Base-by-base conservation (phyloP, 108 stramenopile species). In the Cyclotella choctawhatcheeana region DNA sequence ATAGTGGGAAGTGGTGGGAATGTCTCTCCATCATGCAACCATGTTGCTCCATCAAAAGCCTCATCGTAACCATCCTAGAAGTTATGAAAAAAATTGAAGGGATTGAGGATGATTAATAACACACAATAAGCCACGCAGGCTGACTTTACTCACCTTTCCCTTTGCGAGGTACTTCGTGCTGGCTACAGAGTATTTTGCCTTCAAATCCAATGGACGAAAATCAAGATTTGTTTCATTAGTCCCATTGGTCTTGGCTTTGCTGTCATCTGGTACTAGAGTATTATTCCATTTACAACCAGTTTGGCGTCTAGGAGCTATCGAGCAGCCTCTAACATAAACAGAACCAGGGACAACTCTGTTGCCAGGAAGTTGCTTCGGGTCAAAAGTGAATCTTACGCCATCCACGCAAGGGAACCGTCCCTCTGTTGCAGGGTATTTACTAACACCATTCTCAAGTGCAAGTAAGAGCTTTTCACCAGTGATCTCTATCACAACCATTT, bases 381-480 rank as follows among this genome's bases (percentile, higher is more conserved):
- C 86, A 56, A 82, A 83, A 14, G 67, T 51, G 53, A 87, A 87
- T 20, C 71, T 40, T 0, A 87, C 60, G 0, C 83, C 86, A 33
- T 78, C 69, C 20, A 86, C 44, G 20, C 64, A 48, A 2, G 45
- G 45, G 21, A 65, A 51, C 7, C 64, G 32, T 5, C 87, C 87
- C 31, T 88, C 87, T 32, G 70, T 68, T 13, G 71, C 69, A 17
- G 87, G 87, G 33, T 73, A 83, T 50, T 81, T 58, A 32, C 63
- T 64, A 7, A 88, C 87, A 21, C 82, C 87, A 73, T 88, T 85
- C 70, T 88, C 84, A n/a, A 88, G 58, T 35, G 75, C 79, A 20
- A 61, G 44, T 24, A 85, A 6, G 13, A 88, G 45, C 58, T 67
- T 55, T n/a, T 30, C 27, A n/a, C 71, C 82, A 22, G 64, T 82